Percentiles rank a stretch among this genome's conserved stretches.
phyloP scores from a whole-genome alignment of 495 filamentous ascomycete species.

The Cercophora scortea region DNA sequence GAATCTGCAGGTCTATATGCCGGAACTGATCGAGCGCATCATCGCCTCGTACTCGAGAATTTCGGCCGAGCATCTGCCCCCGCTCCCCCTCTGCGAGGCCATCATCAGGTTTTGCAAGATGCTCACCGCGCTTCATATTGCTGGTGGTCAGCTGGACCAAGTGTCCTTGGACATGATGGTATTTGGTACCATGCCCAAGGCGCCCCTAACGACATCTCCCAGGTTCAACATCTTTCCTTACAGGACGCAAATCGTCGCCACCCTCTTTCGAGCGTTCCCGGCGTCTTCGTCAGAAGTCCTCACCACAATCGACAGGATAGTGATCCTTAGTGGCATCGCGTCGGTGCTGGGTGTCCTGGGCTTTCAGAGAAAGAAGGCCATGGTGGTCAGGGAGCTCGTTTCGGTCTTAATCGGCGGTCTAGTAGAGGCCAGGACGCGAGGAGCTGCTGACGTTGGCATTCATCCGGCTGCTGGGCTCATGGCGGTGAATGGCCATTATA shows the following conservation, averaged over 20 bases:
- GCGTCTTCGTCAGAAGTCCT: conserved; percentile 52
- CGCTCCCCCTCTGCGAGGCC: conserved; percentile 72
- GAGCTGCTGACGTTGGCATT: conserved; percentile 88
- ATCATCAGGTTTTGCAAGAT: conserved; percentile 72
- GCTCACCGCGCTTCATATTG: conserved; percentile 59
- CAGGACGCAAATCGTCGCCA: conserved; percentile 59
- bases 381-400: conserved; percentile 77
- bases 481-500: conserved; percentile 45
- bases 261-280: conserved; percentile 68
- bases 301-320: conserved; percentile 60
- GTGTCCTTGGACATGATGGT: conserved; percentile 62
- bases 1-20: conserved; percentile 32
- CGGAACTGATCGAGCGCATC: conserved; percentile 67
- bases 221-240: conserved; percentile 43
- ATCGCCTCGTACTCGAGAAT: conserved; percentile 75
- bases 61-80: conserved; percentile 72
- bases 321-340: conserved; percentile 79
- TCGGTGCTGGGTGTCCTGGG: conserved; percentile 69
- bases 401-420: conserved; percentile 74
- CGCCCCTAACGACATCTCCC: conserved; percentile 30
- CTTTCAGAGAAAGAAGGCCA: conserved; percentile 75
- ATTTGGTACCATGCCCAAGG: conserved; percentile 24
- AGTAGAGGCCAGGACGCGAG: conserved; percentile 85
- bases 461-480: conserved; percentile 84
- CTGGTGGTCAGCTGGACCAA: conserved; percentile 59